phyloP scores from a whole-genome alignment of 805 yeast genomes.

The Cyberlindnera amylophila region DNA sequence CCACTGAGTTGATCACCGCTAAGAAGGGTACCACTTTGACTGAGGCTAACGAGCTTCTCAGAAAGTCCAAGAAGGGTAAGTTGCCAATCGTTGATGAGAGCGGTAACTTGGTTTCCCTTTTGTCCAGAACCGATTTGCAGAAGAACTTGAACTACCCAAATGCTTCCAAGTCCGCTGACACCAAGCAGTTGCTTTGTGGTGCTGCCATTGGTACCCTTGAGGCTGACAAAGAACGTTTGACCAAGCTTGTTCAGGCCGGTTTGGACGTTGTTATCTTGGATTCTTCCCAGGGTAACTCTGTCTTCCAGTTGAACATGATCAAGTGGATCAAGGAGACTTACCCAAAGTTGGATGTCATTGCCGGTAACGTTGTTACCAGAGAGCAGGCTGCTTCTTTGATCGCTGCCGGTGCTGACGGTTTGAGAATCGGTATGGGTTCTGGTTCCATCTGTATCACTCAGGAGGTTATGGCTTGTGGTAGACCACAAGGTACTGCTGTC shows the following conservation, averaged over 20 bases:
- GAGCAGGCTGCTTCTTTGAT: constrained; percentile 97
- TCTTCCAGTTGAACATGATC: constrained; percentile 92
- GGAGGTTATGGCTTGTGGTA: constrained; percentile 99
- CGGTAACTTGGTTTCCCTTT: constrained; percentile 77
- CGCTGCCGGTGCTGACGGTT: constrained; percentile 95
- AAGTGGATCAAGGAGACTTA: constrained; percentile 79
- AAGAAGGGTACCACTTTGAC: constrained; percentile 72
- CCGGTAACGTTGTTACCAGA: constrained; percentile 98
- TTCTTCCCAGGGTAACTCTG: constrained; percentile 96
- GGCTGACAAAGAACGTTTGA: constrained; percentile 82
- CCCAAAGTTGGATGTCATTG: constrained; percentile 85
- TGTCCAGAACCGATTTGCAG: constrained; percentile 95
- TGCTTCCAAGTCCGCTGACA: constrained; percentile 88
- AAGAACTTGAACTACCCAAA: constrained; percentile 91
- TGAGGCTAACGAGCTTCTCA: constrained; percentile 87
- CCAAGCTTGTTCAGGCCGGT: constrained; percentile 88
- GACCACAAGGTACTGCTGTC: constrained; percentile 99
- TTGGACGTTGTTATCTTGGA: constrained; percentile 93
- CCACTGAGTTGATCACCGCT: constrained; percentile 82
- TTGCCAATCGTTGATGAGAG: constrained; percentile 83
- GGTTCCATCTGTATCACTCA: constrained; percentile 99
- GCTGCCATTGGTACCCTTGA: constrained; percentile 96
- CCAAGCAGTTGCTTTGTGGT: constrained; percentile 97
- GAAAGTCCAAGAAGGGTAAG: constrained; percentile 95
- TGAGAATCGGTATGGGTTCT: constrained; percentile 99